These are phyloP conservation scores for Aspergillus ibericus DNA, from an alignment of 2,329 filamentous ascomycete genomes.

Conservation along the genomic window DNA sequence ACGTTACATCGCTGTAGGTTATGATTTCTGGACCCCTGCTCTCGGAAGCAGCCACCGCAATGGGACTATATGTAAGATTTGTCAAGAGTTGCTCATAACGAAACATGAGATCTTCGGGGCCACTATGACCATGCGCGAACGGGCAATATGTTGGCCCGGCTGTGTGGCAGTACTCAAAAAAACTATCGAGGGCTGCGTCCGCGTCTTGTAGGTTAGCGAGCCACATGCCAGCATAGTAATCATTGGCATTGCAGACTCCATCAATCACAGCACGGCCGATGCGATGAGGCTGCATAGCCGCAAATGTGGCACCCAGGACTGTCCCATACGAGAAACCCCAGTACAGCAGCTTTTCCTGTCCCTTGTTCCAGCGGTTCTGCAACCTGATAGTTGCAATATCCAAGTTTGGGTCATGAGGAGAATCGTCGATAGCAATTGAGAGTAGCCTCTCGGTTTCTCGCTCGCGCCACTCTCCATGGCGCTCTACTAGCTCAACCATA, in stretches of 20 bases:
- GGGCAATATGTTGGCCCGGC: background rate
- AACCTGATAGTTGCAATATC: background rate
- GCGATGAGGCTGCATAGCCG: slow-evolving; percentile 7
- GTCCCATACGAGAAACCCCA: slow-evolving; percentile 6
- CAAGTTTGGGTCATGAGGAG: background rate
- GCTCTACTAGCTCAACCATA: slow-evolving; percentile 8
- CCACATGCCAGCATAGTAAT: slow-evolving; percentile 2
- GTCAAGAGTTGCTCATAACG: background rate
- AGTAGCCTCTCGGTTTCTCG: background rate
- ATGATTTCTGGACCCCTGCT: background rate
- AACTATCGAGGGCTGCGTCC: background rate
- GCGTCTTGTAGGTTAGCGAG: slow-evolving; percentile 1
- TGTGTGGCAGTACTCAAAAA: slow-evolving; percentile 3
- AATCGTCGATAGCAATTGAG: background rate
- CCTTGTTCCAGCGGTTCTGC: background rate
- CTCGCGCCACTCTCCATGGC: slow-evolving; percentile 9
- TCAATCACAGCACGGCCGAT: slow-evolving; percentile 3
- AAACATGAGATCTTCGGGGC: background rate
- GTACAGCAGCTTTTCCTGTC: slow-evolving; percentile 6
- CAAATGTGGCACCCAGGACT: background rate
- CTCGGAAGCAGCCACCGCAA: background rate
- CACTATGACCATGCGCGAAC: background rate
- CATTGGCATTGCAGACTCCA: background rate
- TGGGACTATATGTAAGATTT: background rate
- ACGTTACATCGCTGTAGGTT: slow-evolving; percentile 2